phyloP scores from a whole-genome alignment of 2,329 filamentous ascomycete genomes.

The Ophiostoma ulmi region DNA sequence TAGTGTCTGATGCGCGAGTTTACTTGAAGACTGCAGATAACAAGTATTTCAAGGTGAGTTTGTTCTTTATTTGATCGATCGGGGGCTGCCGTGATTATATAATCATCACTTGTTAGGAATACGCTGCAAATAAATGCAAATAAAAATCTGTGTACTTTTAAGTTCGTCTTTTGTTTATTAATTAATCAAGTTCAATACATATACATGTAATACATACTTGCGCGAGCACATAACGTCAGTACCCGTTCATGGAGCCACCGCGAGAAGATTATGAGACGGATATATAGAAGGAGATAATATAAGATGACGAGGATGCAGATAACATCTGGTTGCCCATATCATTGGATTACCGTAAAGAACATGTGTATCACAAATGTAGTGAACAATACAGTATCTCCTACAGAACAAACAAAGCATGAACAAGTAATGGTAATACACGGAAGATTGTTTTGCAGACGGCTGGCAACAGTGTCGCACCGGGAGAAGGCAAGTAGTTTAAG shows the following conservation, averaged over 20 bases:
- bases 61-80: no score
- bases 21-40: not conserved
- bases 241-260: not conserved
- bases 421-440: conserved; percentile 2
- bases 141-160: no score
- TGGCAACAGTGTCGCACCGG: conserved; percentile 23
- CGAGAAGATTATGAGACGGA: not conserved
- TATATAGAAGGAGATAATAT: not conserved
- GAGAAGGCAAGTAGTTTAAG: not conserved
- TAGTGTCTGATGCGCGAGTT: not conserved
- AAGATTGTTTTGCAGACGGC: conserved; percentile 16
- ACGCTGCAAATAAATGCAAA: no score
- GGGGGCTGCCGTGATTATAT: no score
- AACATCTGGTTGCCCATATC: not conserved
- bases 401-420: not conserved
- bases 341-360: not conserved
- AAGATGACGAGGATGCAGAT: not conserved
- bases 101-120: no score
- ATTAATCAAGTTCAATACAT: no score
- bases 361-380: not conserved
- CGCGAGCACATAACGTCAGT: conserved; percentile 4
- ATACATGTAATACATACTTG: not conserved
- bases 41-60: no score
- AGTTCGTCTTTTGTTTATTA: no score
- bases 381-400: not conserved